Evolutionary conservation across 495 filamentous ascomycete genomes (phyloP).

Genomic region (Hypoxylon lienhwacheense): DNA sequence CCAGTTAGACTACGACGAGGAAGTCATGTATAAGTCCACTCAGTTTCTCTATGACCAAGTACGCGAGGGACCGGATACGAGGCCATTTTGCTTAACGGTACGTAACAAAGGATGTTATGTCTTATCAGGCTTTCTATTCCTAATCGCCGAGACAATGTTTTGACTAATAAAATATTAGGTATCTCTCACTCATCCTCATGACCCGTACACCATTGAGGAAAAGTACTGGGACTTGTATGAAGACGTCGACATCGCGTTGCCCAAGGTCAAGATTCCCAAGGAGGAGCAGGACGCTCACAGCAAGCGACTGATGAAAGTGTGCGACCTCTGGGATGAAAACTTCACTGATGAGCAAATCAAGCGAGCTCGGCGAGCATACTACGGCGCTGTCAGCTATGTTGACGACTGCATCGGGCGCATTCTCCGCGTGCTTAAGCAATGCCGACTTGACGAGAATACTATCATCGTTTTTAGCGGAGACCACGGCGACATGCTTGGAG

Average conservation of each 20-base stretch:
- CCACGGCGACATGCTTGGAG: slow-evolving; percentile 91
- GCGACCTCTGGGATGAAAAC: slow-evolving; percentile 75
- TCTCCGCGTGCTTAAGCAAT: slow-evolving; percentile 69
- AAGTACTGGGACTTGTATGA: slow-evolving; percentile 91
- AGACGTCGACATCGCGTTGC: slow-evolving; percentile 78
- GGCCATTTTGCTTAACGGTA: slow-evolving; percentile 82
- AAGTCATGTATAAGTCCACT: slow-evolving; percentile 81
- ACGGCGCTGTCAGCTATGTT: slow-evolving; percentile 84
- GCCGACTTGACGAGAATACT: slow-evolving; percentile 75
- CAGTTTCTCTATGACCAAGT: slow-evolving; percentile 86
- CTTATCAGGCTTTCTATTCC: neutral
- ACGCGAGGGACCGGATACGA: slow-evolving; percentile 62
- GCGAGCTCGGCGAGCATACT: slow-evolving; percentile 80
- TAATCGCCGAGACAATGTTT: no score
- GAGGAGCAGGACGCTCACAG: slow-evolving; percentile 82
- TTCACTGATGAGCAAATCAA: slow-evolving; percentile 79
- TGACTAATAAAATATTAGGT: slow-evolving; percentile 47
- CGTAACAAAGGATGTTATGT: neutral
- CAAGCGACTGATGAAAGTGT: slow-evolving; percentile 75
- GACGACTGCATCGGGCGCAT: slow-evolving; percentile 85
- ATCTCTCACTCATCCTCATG: slow-evolving; percentile 88
- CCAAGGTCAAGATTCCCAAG: slow-evolving; percentile 70
- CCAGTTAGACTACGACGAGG: slow-evolving; percentile 92
- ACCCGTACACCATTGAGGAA: slow-evolving; percentile 85
- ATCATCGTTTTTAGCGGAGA: slow-evolving; percentile 87